Evolutionary conservation across 805 yeast species (phyloP).

Genomic region (Komagataella pastoris): DNA sequence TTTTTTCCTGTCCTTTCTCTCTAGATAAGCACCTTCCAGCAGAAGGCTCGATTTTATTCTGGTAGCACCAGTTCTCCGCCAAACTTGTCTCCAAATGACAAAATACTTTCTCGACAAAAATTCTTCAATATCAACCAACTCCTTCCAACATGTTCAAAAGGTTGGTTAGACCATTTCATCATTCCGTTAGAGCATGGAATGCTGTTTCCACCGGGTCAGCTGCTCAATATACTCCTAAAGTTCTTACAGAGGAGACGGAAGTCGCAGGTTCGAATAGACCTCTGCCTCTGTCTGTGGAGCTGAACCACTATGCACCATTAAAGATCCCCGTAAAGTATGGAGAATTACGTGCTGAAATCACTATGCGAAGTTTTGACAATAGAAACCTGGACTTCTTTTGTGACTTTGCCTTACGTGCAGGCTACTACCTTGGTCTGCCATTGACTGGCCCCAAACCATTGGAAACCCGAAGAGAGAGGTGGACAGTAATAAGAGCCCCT

Average conservation of each 20-base stretch:
- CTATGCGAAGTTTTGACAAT: slow-evolving; percentile 58
- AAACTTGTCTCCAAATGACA: background rate
- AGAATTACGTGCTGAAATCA: slow-evolving; percentile 64
- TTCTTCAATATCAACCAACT: background rate
- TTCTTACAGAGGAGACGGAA: slow-evolving; percentile 19
- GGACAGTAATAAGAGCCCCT: slow-evolving; percentile 91
- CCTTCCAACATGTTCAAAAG: background rate
- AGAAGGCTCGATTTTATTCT: background rate
- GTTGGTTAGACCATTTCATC: background rate
- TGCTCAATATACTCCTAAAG: slow-evolving; percentile 15
- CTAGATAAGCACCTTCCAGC: background rate
- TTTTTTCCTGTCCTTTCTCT: background rate
- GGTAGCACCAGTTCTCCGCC: background rate
- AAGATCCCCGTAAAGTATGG: slow-evolving; percentile 56
- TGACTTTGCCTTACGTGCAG: slow-evolving; percentile 83
- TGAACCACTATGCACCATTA: slow-evolving; percentile 72
- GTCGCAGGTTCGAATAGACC: slow-evolving; percentile 32
- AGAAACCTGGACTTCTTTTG: slow-evolving; percentile 61
- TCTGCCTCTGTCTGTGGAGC: slow-evolving; percentile 73
- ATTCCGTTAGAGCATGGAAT: background rate
- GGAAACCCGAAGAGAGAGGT: slow-evolving; percentile 65
- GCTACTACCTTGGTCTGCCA: slow-evolving; percentile 83
- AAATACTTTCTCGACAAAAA: background rate
- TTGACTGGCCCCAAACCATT: slow-evolving; percentile 58
- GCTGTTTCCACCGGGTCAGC: background rate